phyloP scores from a whole-genome alignment of 2,329 filamentous ascomycete species.

The Sclerotinia trifoliorum region DNA sequence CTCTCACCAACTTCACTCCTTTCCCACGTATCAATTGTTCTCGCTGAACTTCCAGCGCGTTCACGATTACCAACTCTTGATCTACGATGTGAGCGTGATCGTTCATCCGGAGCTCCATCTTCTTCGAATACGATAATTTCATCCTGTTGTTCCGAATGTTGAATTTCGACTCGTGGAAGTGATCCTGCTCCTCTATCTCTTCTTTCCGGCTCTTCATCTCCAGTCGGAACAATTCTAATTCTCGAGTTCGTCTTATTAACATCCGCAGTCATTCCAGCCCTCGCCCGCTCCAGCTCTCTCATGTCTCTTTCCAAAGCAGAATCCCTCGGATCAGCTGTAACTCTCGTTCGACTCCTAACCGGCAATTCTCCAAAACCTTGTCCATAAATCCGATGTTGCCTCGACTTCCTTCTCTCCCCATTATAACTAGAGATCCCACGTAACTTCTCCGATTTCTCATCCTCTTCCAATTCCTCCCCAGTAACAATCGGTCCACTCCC shows the following conservation, averaged over 20 bases:
- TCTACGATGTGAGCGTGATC: neutral
- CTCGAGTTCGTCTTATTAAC: slow-evolving; percentile 9
- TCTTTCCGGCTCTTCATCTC: neutral
- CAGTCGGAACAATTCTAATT: slow-evolving; percentile 8
- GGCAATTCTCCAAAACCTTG: neutral
- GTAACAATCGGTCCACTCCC: slow-evolving; percentile 5
- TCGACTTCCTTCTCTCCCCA: slow-evolving; percentile 13
- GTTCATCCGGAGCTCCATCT: neutral
- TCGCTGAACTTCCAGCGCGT: slow-evolving; percentile 1
- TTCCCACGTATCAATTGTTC: slow-evolving; percentile 14
- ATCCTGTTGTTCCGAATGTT: slow-evolving; percentile 2
- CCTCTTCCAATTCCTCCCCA: slow-evolving; percentile 13
- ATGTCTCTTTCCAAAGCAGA: slow-evolving; percentile 6
- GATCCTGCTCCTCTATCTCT: neutral
- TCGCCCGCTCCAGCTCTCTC: slow-evolving; percentile 17
- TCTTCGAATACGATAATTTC: slow-evolving; percentile 15
- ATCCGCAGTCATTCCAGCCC: slow-evolving; percentile 6
- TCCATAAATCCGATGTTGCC: neutral
- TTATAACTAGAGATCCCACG: slow-evolving; percentile 9
- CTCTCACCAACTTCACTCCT: slow-evolving; percentile 10
- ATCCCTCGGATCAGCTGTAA: slow-evolving; percentile 6
- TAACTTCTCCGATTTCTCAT: slow-evolving; percentile 12
- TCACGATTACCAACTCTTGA: slow-evolving; percentile 1
- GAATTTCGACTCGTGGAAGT: slow-evolving; percentile 2
- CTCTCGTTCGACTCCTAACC: slow-evolving; percentile 2